Evolutionary conservation across 2,329 filamentous ascomycete genomes (phyloP).

Genomic region (Sporothrix schenckii): DNA sequence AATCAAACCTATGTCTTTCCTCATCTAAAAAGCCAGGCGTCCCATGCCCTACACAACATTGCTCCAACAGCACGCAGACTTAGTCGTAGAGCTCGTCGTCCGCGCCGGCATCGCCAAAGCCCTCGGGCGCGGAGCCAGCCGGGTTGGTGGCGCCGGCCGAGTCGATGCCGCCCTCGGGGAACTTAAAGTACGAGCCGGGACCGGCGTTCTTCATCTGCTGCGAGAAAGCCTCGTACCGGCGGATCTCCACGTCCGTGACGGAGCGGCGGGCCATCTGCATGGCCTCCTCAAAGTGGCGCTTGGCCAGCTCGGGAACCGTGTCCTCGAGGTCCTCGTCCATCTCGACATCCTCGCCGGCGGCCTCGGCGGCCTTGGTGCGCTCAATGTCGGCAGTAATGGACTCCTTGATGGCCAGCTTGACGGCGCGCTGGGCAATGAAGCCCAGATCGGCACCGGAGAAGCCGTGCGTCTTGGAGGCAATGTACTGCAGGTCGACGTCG

Average conservation of each 20-base stretch:
- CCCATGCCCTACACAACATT: constrained; percentile 55
- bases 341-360: constrained; percentile 74
- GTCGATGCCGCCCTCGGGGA: constrained; percentile 73
- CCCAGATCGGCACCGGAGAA: constrained; percentile 99
- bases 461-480: constrained; percentile 95
- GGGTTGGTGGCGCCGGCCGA: constrained; percentile 65
- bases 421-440: constrained; percentile 97
- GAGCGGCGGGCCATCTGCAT: constrained; percentile 94
- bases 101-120: constrained; percentile 84
- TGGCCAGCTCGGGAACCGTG: constrained; percentile 92
- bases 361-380: constrained; percentile 85
- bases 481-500: constrained; percentile 88
- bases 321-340: constrained; percentile 89
- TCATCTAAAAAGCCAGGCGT: not conserved
- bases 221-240: constrained; percentile 96
- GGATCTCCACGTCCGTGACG: constrained; percentile 95
- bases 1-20: constrained; percentile 14
- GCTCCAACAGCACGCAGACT: not conserved
- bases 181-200: constrained; percentile 97
- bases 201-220: constrained; percentile 99
- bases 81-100: constrained; percentile 98
- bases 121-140: constrained; percentile 43
- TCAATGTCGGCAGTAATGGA: constrained; percentile 88
- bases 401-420: constrained; percentile 99
- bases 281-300: constrained; percentile 96